These are phyloP conservation scores for Chlamydomonas schloesseri DNA, from an alignment of 139 green algal genomes.

Conservation along the genomic window DNA sequence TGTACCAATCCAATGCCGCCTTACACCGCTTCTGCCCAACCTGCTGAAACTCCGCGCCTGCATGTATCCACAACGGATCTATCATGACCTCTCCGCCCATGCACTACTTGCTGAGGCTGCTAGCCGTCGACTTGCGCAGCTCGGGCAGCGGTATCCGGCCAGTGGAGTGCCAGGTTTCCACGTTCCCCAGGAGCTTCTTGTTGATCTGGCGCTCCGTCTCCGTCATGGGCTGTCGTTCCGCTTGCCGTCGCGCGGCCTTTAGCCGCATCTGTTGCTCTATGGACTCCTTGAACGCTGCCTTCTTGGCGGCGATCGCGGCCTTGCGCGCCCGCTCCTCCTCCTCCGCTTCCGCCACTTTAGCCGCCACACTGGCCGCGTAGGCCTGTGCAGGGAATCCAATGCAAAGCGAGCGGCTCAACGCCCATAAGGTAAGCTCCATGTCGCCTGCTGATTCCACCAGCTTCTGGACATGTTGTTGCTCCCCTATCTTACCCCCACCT, in stretches of 20 bases:
- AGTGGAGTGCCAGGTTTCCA: conserved; percentile 12
- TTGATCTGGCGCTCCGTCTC: conserved; percentile 27
- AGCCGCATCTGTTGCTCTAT: conserved; percentile 27
- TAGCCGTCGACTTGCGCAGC: background rate
- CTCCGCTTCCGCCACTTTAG: background rate
- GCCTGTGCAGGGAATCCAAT: background rate
- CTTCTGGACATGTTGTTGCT: no score
- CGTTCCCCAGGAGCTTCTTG: background rate
- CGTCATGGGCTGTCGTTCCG: conserved; percentile 14
- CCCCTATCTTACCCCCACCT: no score
- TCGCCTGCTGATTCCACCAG: no score
- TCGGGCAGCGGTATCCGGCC: background rate
- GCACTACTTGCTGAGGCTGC: no score
- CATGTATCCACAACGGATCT: no score
- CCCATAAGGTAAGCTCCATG: no score
- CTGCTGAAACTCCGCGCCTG: no score
- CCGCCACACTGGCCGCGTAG: conserved; percentile 16
- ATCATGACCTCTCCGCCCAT: no score
- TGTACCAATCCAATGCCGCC: no score
- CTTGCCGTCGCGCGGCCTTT: background rate
- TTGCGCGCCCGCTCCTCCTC: conserved; percentile 30
- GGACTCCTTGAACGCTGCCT: background rate
- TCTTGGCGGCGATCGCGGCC: background rate
- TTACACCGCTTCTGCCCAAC: no score
- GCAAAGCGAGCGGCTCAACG: no score